Evolutionary conservation across 805 yeast genomes (phyloP), one percentile per base, ranked within the genome.

Genomic region (Pichia pseudocactophila): DNA sequence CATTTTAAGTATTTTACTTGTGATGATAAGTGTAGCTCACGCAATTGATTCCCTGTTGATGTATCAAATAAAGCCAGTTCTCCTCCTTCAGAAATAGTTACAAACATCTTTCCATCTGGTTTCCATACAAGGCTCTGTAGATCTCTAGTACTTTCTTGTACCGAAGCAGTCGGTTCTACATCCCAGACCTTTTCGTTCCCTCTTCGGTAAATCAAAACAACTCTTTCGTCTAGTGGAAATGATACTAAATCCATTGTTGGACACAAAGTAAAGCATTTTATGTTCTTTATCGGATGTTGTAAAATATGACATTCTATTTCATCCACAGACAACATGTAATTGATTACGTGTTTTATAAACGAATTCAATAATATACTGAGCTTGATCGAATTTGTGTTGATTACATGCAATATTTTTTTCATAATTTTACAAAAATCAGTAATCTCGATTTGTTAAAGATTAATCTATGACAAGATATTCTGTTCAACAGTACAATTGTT

Each of bases 241-340:
- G 63, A 53, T 5, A 60, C 36, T 26, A 64, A 51, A 37, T 61
- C 63, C 66, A 64, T 63, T 2, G 62, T 53, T 9, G 68, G 68
- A 46, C 66, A 63, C 49, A 61, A 43, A 6, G 46, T 45, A 18
- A 59, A 47, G 30, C 53, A 52, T 19, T 22, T 17, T 8, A 42
- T 26, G 2, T 9, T 15, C 15, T 41, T 36, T 9, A 44, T 25
- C 3, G 43, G 30, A 43, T 43, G 41, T 5, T 40, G 33, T 9
- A 46, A 25, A 33, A 41, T 36, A 8, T 40, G 35, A 5, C 15
- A 10, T 30, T 37, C 42, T 9, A 25, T 20, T 13, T 30, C 26
- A 26, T 40, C 4, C 18, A 34, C 25, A 22, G 25, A 8, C 8
- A 22, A 5, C 25, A 22, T 22, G 25, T 22, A 22, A 22, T n/a